Evolutionary conservation across 2,329 filamentous ascomycete genomes (phyloP).

Genomic region (Ceratocystiopsis brevicomis): DNA sequence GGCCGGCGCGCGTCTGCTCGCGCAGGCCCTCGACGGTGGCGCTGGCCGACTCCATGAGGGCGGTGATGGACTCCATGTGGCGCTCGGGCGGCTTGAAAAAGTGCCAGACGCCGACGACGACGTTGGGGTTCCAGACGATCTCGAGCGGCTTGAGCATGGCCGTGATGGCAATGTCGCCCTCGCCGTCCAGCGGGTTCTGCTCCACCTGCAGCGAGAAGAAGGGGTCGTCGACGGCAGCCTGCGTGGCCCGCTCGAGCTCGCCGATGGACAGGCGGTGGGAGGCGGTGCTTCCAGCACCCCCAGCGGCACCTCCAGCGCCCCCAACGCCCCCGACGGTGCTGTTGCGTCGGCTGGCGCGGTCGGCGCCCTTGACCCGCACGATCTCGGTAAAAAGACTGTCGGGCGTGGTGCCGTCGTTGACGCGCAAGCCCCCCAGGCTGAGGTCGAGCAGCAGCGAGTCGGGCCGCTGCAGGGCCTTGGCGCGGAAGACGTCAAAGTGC

Average conservation of each 20-base stretch:
- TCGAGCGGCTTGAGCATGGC: conserved; percentile 90
- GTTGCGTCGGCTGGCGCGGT: too few relatives aligned
- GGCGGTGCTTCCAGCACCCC: conserved; percentile 17
- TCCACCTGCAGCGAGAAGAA: conserved; percentile 90
- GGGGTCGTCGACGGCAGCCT: conserved; percentile 49
- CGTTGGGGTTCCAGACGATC: conserved; percentile 91
- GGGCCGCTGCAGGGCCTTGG: conserved; percentile 72
- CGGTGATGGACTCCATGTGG: conserved; percentile 96
- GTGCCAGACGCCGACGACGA: conserved; percentile 73
- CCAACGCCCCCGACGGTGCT: too few relatives aligned
- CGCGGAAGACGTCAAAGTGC: conserved; percentile 87
- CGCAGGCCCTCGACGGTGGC: conserved; percentile 88
- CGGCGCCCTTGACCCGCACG: conserved; percentile 68
- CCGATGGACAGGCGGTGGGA: conserved; percentile 31
- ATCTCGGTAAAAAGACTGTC: conserved; percentile 88
- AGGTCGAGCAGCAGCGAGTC: conserved; percentile 81
- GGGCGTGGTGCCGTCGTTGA: conserved; percentile 89
- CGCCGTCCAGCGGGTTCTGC: conserved; percentile 82
- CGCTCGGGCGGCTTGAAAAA: conserved; percentile 94
- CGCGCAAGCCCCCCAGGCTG: conserved; percentile 75
- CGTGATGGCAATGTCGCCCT: conserved; percentile 76
- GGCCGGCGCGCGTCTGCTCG: conserved; percentile 84
- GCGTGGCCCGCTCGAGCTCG: conserved; percentile 27
- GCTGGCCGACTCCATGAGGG: conserved; percentile 85
- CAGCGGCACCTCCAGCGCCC: too few relatives aligned